phyloP scores from a whole-genome alignment of 768 basidiomycete genomes.

The Pilatotrama ljubarskyi region DNA sequence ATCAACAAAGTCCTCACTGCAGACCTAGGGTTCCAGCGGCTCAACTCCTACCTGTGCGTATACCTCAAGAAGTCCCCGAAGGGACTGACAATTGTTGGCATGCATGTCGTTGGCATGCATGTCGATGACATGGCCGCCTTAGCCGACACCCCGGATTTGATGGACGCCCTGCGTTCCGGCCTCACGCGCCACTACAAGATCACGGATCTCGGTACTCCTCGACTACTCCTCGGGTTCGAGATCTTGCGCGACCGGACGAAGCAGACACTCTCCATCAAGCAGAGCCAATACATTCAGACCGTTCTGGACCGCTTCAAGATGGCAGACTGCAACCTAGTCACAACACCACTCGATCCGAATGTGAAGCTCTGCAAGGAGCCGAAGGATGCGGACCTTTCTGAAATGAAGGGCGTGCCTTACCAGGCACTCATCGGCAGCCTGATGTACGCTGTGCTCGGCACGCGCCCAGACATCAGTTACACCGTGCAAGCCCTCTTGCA shows the following conservation, averaged over 20 bases:
- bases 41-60: not conserved
- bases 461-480: slow-evolving; percentile 35
- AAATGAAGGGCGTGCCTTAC: slow-evolving; percentile 28
- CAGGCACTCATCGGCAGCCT: slow-evolving; percentile 28
- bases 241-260: slow-evolving; percentile 28
- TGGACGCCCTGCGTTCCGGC: not conserved
- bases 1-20: not conserved
- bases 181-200: not conserved
- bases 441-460: slow-evolving; percentile 34
- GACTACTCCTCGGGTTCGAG: slow-evolving; percentile 35
- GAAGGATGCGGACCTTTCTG: not conserved
- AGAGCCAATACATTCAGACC: slow-evolving; percentile 20
- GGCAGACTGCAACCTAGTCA: not conserved
- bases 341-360: slow-evolving; percentile 20
- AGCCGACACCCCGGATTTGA: not conserved
- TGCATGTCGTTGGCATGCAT: slow-evolving; percentile 16
- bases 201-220: not conserved
- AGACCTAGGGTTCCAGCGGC: not conserved
- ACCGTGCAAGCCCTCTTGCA: slow-evolving; percentile 25
- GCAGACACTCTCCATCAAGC: slow-evolving; percentile 33
- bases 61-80: not conserved
- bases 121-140: slow-evolving; percentile 19
- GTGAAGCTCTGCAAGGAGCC: not conserved
- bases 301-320: slow-evolving; percentile 22
- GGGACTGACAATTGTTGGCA: not conserved